These are phyloP conservation scores for Aristolochia californica DNA, from an alignment of 164 flowering plant species.

Conservation along the genomic window DNA sequence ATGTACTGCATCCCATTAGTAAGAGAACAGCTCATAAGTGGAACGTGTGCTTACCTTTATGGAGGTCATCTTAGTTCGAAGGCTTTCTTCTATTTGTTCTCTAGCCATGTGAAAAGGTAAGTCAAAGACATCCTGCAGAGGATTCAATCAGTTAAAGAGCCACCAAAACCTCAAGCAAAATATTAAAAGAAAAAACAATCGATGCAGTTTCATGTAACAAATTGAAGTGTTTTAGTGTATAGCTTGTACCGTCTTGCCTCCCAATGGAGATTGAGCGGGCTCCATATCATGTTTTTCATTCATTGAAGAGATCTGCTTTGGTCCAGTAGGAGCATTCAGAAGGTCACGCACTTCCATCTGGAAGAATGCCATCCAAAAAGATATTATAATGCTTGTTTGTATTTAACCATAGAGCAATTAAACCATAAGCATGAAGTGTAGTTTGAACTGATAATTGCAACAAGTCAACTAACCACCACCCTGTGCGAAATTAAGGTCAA, in stretches of 20 bases:
- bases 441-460: too few species aligned
- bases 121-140: slow-evolving; percentile 87
- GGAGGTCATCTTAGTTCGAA: slow-evolving; percentile 82
- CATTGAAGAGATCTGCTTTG: slow-evolving; percentile 48
- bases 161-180: too few species aligned
- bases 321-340: slow-evolving; percentile 83
- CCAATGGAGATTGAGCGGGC: slow-evolving; percentile 66
- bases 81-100: slow-evolving; percentile 92
- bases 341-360: slow-evolving; percentile 96
- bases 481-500: too few species aligned
- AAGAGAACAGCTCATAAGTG: too few species aligned
- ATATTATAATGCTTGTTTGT: too few species aligned
- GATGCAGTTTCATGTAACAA: not conserved
- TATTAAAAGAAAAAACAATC: too few species aligned
- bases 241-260: slow-evolving; percentile 76
- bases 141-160: not conserved
- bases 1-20: too few species aligned
- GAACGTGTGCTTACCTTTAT: slow-evolving; percentile 48
- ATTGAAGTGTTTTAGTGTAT: not conserved
- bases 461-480: too few species aligned
- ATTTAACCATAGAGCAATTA: too few species aligned
- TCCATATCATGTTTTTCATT: slow-evolving; percentile 54
- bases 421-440: too few species aligned
- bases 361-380: not conserved
- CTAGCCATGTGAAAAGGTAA: slow-evolving; percentile 95